Conservation (phyloP, 2,329 filamentous ascomycete genomes). For the Chaetomium sp. region DNA sequence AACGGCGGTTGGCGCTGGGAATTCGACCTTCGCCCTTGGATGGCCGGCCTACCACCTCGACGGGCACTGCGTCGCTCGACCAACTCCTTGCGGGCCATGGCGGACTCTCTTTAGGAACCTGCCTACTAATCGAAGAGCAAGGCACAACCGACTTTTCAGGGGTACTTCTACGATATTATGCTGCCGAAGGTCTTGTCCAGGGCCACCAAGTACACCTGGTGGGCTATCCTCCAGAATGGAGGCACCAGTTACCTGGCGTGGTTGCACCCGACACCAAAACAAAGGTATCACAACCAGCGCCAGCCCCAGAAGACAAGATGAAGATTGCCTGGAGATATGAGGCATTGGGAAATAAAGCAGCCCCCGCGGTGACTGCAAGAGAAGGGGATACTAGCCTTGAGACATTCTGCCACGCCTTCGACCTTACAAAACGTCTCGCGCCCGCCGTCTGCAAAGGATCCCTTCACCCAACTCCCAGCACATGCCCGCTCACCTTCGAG, state of each 20-base stretch:
- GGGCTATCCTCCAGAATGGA: slow-evolving; percentile 74
- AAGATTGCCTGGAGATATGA: slow-evolving; percentile 99
- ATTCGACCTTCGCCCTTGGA: slow-evolving; percentile 83
- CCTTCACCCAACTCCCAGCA: slow-evolving; percentile 44
- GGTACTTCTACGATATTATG: slow-evolving; percentile 78
- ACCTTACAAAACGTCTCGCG: slow-evolving; percentile 60
- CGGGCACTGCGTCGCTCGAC: slow-evolving; percentile 81
- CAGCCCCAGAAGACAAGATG: slow-evolving; percentile 65
- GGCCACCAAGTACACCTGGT: slow-evolving; percentile 84
- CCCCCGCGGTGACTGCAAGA: slow-evolving; percentile 19
- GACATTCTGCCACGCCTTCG: slow-evolving; percentile 66
- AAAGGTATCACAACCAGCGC: slow-evolving; percentile 36
- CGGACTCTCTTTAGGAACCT: slow-evolving; percentile 75
- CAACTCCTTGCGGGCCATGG: slow-evolving; percentile 78
- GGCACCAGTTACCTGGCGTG: slow-evolving; percentile 73
- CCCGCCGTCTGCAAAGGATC: slow-evolving; percentile 43
- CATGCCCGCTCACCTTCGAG: slow-evolving; percentile 34
- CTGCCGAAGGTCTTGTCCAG: slow-evolving; percentile 86
- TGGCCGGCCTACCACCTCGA: slow-evolving; percentile 82
- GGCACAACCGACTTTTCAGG: slow-evolving; percentile 93
- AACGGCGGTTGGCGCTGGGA: slow-evolving; percentile 38
- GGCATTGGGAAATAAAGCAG: slow-evolving; percentile 52
- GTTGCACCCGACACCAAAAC: slow-evolving; percentile 38
- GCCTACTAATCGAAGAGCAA: slow-evolving; percentile 75
- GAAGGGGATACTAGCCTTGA: slow-evolving; percentile 21